Conservation (phyloP, 768 basidiomycete species). For the Pleurotus tuber-regium region DNA sequence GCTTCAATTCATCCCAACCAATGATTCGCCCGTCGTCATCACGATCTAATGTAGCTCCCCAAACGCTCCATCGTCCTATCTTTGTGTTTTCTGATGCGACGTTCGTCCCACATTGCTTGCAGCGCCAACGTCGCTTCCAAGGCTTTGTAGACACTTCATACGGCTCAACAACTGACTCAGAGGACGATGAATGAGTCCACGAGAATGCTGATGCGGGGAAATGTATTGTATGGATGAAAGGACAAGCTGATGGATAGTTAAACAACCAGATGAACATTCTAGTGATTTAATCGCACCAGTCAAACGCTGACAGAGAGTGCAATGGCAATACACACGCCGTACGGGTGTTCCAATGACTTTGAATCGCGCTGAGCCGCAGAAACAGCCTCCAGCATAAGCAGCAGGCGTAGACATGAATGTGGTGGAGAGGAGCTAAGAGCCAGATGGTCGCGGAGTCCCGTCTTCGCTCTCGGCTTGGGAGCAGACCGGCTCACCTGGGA, state of each 20-base stretch:
- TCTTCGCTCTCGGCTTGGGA: not conserved
- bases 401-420: not conserved
- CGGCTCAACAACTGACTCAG: conserved; percentile 34
- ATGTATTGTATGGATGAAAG: conserved; percentile 63
- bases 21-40: conserved; percentile 48
- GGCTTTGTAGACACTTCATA: conserved; percentile 50
- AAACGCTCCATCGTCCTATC: conserved; percentile 50
- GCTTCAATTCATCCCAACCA: conserved; percentile 53
- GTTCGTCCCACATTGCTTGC: conserved; percentile 56
- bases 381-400: conserved; percentile 50
- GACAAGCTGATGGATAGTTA: conserved; percentile 37
- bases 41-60: conserved; percentile 55
- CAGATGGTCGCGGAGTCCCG: not conserved
- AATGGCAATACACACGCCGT: conserved; percentile 66
- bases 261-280: too few species aligned
- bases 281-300: conserved; percentile 51
- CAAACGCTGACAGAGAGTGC: conserved; percentile 64
- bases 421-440: not conserved
- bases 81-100: conserved; percentile 53
- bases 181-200: conserved; percentile 47
- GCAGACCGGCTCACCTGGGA: too few species aligned
- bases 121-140: conserved; percentile 62
- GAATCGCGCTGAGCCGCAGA: conserved; percentile 53
- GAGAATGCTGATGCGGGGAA: conserved; percentile 46
- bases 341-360: conserved; percentile 44